Conservation (phyloP, 257 asterid genomes). For the Solanum tacnaense region DNA sequence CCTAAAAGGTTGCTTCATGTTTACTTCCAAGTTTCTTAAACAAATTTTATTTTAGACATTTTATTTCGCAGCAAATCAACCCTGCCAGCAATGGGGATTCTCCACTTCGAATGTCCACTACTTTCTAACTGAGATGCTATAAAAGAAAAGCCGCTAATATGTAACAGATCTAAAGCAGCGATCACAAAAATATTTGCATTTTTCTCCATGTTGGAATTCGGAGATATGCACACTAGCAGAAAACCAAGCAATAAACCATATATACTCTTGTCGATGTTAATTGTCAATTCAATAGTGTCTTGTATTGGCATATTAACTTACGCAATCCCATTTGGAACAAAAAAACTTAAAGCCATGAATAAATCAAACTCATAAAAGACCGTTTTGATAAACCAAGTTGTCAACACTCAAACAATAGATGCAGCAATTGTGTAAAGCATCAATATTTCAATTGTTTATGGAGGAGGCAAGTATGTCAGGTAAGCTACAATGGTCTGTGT, state of each 20-base stretch:
- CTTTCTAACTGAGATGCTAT: neutral
- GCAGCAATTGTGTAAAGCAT: neutral
- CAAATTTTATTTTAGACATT: neutral
- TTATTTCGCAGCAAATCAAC: neutral
- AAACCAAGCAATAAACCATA: neutral
- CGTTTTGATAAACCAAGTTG: neutral
- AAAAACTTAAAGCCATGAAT: neutral
- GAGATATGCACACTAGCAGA: neutral
- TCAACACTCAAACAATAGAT: neutral
- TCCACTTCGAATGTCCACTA: neutral
- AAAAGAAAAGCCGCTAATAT: neutral
- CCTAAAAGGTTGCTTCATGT: neutral
- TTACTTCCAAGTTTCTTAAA: neutral
- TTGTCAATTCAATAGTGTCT: neutral
- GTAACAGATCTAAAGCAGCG: neutral
- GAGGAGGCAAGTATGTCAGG: neutral
- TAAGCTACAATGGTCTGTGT: neutral
- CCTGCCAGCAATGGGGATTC: neutral
- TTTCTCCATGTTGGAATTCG: neutral
- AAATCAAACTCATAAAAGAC: neutral
- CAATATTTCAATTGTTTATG: neutral
- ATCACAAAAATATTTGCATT: neutral
- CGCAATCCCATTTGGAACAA: neutral
- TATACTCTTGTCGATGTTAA: neutral
- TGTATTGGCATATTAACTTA: neutral